phyloP scores from a whole-genome alignment of 768 basidiomycete genomes.

The Serendipita vermifera region DNA sequence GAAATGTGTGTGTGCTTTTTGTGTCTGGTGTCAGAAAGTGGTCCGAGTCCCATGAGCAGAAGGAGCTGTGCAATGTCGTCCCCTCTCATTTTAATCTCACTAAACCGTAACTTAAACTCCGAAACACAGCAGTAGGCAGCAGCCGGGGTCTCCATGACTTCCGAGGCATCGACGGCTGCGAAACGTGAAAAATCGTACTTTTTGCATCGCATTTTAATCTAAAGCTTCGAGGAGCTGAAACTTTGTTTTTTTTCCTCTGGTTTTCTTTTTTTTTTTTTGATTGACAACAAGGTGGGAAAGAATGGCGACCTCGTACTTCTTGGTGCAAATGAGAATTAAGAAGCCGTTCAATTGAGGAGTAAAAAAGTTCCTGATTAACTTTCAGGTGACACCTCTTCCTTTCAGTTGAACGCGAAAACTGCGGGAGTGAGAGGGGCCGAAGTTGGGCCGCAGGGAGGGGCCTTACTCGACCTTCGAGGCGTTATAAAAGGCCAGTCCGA shows the following conservation, averaged over 20 bases:
- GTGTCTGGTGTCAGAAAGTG: not conserved
- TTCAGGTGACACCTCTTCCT: not conserved
- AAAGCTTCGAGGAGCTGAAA: too few relatives aligned
- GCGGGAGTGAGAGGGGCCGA: not conserved
- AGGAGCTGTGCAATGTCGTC: not conserved
- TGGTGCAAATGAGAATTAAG: not conserved
- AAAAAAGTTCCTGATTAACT: constrained; percentile 2
- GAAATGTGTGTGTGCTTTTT: not conserved
- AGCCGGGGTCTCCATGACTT: constrained; percentile 6
- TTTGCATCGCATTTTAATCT: too few relatives aligned
- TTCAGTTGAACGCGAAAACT: not conserved
- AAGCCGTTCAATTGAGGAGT: not conserved
- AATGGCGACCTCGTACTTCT: not conserved
- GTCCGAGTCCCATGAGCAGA: not conserved
- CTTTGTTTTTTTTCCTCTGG: too few relatives aligned
- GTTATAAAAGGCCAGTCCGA: too few relatives aligned
- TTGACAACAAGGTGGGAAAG: not conserved
- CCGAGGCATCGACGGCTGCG: too few relatives aligned
- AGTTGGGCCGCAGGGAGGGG: not conserved
- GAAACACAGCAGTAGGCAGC: not conserved
- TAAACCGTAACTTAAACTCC: not conserved
- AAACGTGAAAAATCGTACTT: too few relatives aligned
- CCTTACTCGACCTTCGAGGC: too few relatives aligned
- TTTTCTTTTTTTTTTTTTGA: not conserved
- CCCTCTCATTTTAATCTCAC: not conserved